Conservation (phyloP, 2,329 filamentous ascomycete species). For the Pyricularia pennisetigena region DNA sequence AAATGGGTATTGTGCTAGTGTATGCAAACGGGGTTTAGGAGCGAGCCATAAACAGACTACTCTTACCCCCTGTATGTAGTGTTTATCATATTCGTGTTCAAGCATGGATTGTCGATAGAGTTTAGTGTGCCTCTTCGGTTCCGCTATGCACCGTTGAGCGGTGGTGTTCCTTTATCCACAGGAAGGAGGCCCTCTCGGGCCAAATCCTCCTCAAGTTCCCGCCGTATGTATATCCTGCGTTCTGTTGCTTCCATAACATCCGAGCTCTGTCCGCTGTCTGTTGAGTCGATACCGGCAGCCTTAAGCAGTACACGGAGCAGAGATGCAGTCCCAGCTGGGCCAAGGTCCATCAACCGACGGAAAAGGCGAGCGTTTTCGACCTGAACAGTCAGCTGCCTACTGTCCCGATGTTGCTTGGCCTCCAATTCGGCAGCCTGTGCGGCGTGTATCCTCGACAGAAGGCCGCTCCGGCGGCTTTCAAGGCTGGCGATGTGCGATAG, state of each 20-base stretch:
- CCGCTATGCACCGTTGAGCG: neutral
- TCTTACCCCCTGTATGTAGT: neutral
- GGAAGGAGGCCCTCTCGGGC: constrained; percentile 1
- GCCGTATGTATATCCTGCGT: neutral
- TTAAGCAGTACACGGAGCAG: constrained; percentile 4
- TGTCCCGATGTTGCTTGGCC: neutral
- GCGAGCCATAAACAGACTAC: neutral
- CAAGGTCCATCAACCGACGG: constrained; percentile 3
- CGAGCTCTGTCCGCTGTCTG: neutral
- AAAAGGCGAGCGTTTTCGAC: constrained; percentile 2
- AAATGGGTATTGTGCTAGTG: neutral
- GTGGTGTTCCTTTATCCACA: neutral
- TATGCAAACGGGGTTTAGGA: neutral
- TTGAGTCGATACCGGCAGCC: neutral
- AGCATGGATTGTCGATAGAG: neutral
- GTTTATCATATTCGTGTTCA: neutral
- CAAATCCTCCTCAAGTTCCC: neutral
- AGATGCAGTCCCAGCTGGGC: constrained; percentile 1
- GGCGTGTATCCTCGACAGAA: neutral
- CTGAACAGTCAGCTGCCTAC: neutral
- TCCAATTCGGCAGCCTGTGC: neutral
- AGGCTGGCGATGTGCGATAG: constrained; percentile 1
- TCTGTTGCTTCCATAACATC: neutral
- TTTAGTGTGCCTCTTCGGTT: neutral
- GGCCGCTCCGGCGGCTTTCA: neutral